Conservation (phyloP, 768 basidiomycete species). For the Lanmaoa rubissima region DNA sequence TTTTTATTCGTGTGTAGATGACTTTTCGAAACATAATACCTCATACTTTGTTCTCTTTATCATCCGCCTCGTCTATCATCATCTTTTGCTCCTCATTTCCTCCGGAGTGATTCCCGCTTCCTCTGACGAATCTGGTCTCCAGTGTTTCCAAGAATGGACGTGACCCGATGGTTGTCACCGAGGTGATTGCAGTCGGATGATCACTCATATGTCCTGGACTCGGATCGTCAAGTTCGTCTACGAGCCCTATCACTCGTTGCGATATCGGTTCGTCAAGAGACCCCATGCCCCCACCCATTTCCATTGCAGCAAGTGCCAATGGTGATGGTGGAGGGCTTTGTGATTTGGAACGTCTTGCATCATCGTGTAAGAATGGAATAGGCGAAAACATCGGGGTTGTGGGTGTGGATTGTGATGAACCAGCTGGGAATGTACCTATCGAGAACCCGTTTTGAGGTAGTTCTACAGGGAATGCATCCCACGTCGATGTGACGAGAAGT, state of each 20-base stretch:
- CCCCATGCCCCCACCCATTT: conserved; percentile 34
- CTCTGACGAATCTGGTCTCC: conserved; percentile 63
- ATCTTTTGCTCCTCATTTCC: conserved; percentile 35
- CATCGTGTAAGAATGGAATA: conserved; percentile 83
- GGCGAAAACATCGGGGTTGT: conserved; percentile 84
- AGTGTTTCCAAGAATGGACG: conserved; percentile 56
- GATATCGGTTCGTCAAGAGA: conserved; percentile 35
- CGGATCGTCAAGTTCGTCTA: conserved; percentile 85
- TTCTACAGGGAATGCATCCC: conserved; percentile 63
- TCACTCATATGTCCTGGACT: conserved; percentile 83
- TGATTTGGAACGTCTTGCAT: conserved; percentile 76
- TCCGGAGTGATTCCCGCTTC: conserved; percentile 33
- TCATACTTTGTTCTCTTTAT: conserved; percentile 59
- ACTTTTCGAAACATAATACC: neutral
- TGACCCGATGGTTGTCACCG: conserved; percentile 51
- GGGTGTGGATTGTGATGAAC: conserved; percentile 55
- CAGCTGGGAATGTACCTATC: conserved; percentile 37
- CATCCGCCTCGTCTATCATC: conserved; percentile 39
- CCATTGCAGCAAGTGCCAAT: conserved; percentile 46
- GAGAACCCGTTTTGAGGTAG: conserved; percentile 30
- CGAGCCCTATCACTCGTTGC: conserved; percentile 64
- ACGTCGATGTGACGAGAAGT: conserved; percentile 79
- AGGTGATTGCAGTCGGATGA: conserved; percentile 65
- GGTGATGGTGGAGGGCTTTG: conserved; percentile 80
- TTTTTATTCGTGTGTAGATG: neutral